phyloP scores from a whole-genome alignment of 169 alveolate species.

The Plasmodium gonderi region DNA sequence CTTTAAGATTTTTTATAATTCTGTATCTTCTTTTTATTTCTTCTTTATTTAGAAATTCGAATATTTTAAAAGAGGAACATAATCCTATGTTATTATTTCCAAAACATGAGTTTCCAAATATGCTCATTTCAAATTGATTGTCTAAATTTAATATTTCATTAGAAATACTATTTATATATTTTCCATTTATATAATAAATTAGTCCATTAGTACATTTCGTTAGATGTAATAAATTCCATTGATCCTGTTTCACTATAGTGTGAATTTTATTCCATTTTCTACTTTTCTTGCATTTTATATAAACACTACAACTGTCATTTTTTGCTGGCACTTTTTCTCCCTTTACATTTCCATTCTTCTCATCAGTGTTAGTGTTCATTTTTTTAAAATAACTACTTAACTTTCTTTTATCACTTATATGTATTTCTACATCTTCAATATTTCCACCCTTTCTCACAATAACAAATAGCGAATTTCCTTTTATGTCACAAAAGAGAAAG shows the following conservation, averaged over 20 bases:
- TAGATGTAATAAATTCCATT: constrained; percentile 52
- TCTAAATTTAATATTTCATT: constrained; percentile 44
- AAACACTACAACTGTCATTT: constrained; percentile 1
- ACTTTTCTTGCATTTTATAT: constrained; percentile 15
- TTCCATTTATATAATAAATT: constrained; percentile 61
- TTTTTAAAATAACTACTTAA: constrained; percentile 34
- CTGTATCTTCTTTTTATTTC: constrained; percentile 63
- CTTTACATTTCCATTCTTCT: not conserved
- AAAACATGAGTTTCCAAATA: constrained; percentile 69
- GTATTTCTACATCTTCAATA: constrained; percentile 29
- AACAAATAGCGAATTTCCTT: constrained; percentile 53
- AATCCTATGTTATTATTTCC: constrained; percentile 67
- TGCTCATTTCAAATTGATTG: constrained; percentile 11
- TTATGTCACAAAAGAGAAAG: constrained; percentile 41
- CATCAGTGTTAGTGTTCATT: not conserved
- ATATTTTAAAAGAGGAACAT: constrained; percentile 62
- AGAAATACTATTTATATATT: constrained; percentile 29
- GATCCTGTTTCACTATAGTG: constrained; percentile 22
- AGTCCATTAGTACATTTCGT: constrained; percentile 42
- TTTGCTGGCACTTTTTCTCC: not conserved
- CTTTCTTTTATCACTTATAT: not conserved
- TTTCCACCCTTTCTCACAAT: not conserved
- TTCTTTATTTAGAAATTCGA: constrained; percentile 59
- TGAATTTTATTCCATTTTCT: constrained; percentile 30
- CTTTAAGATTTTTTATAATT: constrained; percentile 26